Base-by-base conservation (phyloP, 2,329 filamentous ascomycete species). In the Claviceps arundinis region DNA sequence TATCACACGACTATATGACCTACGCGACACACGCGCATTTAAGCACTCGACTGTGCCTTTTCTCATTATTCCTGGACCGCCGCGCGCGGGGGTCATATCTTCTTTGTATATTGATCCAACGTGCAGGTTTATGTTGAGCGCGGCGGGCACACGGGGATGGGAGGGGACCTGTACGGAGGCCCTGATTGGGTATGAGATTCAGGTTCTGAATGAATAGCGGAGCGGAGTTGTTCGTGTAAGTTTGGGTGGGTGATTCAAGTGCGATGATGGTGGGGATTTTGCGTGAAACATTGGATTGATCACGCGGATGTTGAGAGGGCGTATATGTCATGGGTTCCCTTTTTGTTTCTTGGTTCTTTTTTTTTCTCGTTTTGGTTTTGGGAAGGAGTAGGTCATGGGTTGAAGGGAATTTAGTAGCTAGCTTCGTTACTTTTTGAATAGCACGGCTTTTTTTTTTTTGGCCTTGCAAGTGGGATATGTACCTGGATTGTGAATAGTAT, bases 131-230 rank as follows among this genome's bases (percentile, higher is more conserved):
- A 91, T 98, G 85, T 78, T 98, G 37, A 91, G 87, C 2, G 87
- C 89, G 0, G 90, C 88, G 4, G 93, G 93, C 0, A 97, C 93
- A 56, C 74, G 93, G 56, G 93, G 93, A 1, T 98, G 93, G 93
- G 93, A 97, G 66, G 93, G 93, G 1, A 82, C 78, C 19, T 84
- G 78, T 38, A 97, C 93, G 0, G 93, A 98, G 70, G 89, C 93
- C 0, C 67, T 98, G 55, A 80, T 98, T 51, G 93, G 93, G 16
- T 98, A 98, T 67, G 93, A 98, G 70, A 95, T 98, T 52, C 64
- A 63, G 11, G 68, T 68, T 22, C 50, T 54, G 37, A 51, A 49
- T 47, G 53, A 55, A 17, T 55, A 48, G 45, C 5, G 3, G n/a
- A 48, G 45, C 5, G 3, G n/a, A 17, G 45, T n/a, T 17, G n/a